Percentiles rank a stretch among this genome's conserved stretches.
Conservation (phyloP, 495 filamentous ascomycete species). For the Penicillium canescens region DNA sequence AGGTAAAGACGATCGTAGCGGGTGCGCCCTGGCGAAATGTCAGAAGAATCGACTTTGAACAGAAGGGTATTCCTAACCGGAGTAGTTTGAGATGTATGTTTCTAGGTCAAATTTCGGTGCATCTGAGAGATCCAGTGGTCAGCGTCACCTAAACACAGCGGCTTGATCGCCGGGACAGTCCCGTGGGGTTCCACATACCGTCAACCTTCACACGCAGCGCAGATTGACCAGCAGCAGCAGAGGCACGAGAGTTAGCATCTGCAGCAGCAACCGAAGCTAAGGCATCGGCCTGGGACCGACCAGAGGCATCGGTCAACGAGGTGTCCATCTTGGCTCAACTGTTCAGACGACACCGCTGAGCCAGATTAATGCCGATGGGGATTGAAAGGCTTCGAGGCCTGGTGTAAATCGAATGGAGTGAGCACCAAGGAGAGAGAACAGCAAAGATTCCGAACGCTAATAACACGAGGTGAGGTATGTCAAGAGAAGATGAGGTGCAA, state of each 20-base stretch:
- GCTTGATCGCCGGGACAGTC: neutral
- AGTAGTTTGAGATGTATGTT: constrained; percentile 87
- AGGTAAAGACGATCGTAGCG: constrained; percentile 76
- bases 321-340: constrained; percentile 26
- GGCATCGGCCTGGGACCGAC: constrained; percentile 12
- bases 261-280: neutral
- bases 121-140: constrained; percentile 47
- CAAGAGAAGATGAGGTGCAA: neutral
- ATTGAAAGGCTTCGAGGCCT: too few relatives aligned
- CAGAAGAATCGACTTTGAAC: neutral
- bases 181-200: constrained; percentile 17
- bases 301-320: constrained; percentile 29
- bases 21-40: constrained; percentile 57
- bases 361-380: too few relatives aligned
- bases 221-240: too few relatives aligned
- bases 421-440: neutral
- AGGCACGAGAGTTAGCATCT: neutral
- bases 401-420: too few relatives aligned
- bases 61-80: constrained; percentile 52
- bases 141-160: neutral
- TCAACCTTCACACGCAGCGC: constrained; percentile 8
- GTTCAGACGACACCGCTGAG: neutral
- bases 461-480: neutral
- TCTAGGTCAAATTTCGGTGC: constrained; percentile 91
- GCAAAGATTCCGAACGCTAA: neutral